phyloP scores from a whole-genome alignment of 2,329 filamentous ascomycete genomes.

The Verticillium longisporum region DNA sequence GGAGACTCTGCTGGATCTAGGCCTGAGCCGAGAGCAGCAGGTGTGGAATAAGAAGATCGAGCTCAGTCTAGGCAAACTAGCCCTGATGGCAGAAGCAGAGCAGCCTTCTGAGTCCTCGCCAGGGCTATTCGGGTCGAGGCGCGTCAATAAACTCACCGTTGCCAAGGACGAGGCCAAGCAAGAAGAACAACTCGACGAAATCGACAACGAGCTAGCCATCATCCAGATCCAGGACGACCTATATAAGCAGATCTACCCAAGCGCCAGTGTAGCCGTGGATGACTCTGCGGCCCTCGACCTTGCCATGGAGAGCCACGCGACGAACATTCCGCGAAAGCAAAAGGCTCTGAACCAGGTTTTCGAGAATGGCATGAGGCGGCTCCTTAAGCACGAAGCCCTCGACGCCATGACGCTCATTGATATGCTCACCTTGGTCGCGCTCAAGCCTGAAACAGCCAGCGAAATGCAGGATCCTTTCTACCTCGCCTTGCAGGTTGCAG shows the following conservation, averaged over 20 bases:
- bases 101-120: conserved; percentile 13
- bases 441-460: conserved; percentile 39
- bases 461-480: conserved; percentile 64
- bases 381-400: conserved; percentile 68
- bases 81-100: conserved; percentile 57
- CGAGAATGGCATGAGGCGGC: conserved; percentile 58
- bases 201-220: conserved; percentile 59
- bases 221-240: conserved; percentile 75
- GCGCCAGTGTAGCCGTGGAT: conserved; percentile 69
- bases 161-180: conserved; percentile 24
- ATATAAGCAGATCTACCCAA: conserved; percentile 62
- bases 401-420: conserved; percentile 62
- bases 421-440: conserved; percentile 66
- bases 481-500: conserved; percentile 59
- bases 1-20: conserved; percentile 62
- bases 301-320: conserved; percentile 61
- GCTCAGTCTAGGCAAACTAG: conserved; percentile 80
- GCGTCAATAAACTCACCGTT: conserved; percentile 28
- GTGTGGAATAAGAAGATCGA: conserved; percentile 93
- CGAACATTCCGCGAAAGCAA: conserved; percentile 49
- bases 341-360: conserved; percentile 65
- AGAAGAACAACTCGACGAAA: conserved; percentile 39
- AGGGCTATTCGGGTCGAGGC: conserved; percentile 17
- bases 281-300: conserved; percentile 70
- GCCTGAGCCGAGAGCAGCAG: conserved; percentile 65